Base-by-base conservation (phyloP, 345 rosid genomes). In the Iberis pinnata region DNA sequence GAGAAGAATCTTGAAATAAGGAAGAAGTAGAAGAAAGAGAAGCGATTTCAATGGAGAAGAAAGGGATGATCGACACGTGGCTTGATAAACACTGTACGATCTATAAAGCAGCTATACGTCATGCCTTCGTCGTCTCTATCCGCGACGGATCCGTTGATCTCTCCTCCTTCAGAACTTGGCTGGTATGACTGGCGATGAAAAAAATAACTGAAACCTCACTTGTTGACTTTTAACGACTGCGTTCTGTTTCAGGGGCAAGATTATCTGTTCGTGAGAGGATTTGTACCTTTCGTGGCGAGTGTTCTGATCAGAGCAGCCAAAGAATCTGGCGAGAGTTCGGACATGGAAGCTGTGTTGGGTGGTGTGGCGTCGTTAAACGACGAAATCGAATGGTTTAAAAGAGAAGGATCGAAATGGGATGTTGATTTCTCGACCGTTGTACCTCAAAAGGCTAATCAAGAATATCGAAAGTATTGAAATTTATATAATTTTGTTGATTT, bases 361-460 rank as follows among this genome's bases (percentile, higher is more conserved):
- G 95, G 84, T 16, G 16, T 82, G 48, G 78, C 84, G 13, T 60
- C 89, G 53, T 61, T 87, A 13, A 73, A 59, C 18, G 92, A 81
- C 46, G 98, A 90, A 65, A 69, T 90, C 49, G 65, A 53, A 1
- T 90, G 96, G 96, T 87, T 90, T 67, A 82, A 87, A 67, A 71
- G 59, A 32, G 81, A 84, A 70, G 92, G 88, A 33, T 68, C 84
- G 31, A 79, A 71, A 22, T 82, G 92, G 87, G 79, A 38, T 13
- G 80, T 87, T 70, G 61, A 78, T 3, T 78, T 87, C 67, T 75
- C 89, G 4, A 47, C 69, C 22, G 68, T 69, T 53, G 43, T 63
- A 39, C 78, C 78, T 33, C 95, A 71, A 9, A 69, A 68, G 22
- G 56, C 79, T 24, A 90, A 76, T 69, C 70, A 61, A 67, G 68